phyloP scores from a whole-genome alignment of 2,329 filamentous ascomycete genomes.

The Mariannaea sp. region DNA sequence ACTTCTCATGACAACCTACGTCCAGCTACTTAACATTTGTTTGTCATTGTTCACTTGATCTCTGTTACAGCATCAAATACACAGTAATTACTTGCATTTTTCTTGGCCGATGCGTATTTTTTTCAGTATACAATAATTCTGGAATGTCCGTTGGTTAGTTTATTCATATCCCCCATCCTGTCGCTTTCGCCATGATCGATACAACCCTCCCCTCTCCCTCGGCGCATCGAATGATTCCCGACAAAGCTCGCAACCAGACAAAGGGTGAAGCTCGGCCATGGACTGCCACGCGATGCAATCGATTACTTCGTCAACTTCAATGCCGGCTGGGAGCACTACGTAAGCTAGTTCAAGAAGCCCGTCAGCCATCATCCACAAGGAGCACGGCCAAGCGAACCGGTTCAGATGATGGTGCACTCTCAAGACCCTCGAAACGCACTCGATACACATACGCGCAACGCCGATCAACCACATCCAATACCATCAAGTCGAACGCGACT shows the following conservation, averaged over 20 bases:
- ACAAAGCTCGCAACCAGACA: background rate
- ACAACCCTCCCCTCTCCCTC: constrained; percentile 11
- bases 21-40: no score
- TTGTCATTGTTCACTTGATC: background rate
- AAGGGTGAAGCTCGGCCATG: constrained; percentile 43
- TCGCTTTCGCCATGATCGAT: constrained; percentile 1
- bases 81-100: no score
- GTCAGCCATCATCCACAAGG: constrained; percentile 6
- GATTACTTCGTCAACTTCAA: constrained; percentile 53
- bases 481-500: constrained; percentile 1
- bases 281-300: constrained; percentile 54
- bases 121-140: background rate
- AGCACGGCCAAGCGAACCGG: constrained; percentile 31
- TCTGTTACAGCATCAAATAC: constrained; percentile 7
- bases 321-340: constrained; percentile 48
- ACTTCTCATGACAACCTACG: constrained; percentile 15
- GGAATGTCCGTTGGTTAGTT: background rate
- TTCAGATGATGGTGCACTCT: constrained; percentile 5
- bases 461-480: constrained; percentile 8
- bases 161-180: background rate
- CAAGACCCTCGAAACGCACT: constrained; percentile 33
- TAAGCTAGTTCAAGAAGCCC: constrained; percentile 39
- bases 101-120: background rate
- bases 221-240: constrained; percentile 22
- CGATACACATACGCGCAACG: constrained; percentile 41